These are phyloP conservation scores for Chytriomyces hyalinus DNA, from an alignment of 192 early-diverging fungal species.

Conservation along the genomic window DNA sequence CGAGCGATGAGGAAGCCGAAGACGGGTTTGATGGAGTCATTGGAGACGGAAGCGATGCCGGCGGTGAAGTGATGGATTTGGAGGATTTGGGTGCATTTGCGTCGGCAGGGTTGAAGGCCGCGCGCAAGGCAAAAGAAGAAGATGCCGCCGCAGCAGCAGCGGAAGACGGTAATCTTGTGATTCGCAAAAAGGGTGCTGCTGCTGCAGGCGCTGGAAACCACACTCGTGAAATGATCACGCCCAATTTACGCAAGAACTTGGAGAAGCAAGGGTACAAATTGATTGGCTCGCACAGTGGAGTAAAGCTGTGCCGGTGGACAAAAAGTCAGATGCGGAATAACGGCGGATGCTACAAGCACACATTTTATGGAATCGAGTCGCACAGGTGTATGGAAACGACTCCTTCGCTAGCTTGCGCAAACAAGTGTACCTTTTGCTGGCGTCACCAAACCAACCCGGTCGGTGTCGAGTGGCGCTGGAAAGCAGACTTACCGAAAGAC, in stretches of 20 bases:
- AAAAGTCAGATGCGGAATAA: slow-evolving; percentile 72
- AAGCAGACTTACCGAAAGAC: slow-evolving; percentile 68
- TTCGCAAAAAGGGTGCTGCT: slow-evolving; percentile 39
- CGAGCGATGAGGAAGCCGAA: slow-evolving; percentile 47
- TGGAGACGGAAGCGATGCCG: slow-evolving; percentile 51
- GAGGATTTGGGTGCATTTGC: slow-evolving; percentile 76
- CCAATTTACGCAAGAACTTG: slow-evolving; percentile 67
- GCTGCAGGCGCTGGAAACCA: slow-evolving; percentile 38
- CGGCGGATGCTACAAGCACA: slow-evolving; percentile 78
- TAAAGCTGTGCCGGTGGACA: slow-evolving; percentile 82
- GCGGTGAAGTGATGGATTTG: slow-evolving; percentile 67
- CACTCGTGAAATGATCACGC: slow-evolving; percentile 73
- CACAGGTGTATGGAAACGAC: slow-evolving; percentile 80
- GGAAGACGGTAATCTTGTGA: slow-evolving; percentile 51
- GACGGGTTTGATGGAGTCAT: slow-evolving; percentile 51
- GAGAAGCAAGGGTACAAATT: slow-evolving; percentile 79
- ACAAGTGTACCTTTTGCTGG: slow-evolving; percentile 73
- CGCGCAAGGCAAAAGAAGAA: slow-evolving; percentile 55
- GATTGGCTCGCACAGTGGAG: slow-evolving; percentile 72
- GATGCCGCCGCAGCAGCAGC: slow-evolving; percentile 54
- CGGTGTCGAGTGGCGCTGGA: slow-evolving; percentile 74
- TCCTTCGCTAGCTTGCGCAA: slow-evolving; percentile 76
- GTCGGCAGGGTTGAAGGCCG: slow-evolving; percentile 58
- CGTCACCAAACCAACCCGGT: slow-evolving; percentile 78
- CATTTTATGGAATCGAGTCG: slow-evolving; percentile 77